phyloP scores from a whole-genome alignment of 768 basidiomycete genomes.

The Leccinellum rugosiceps region DNA sequence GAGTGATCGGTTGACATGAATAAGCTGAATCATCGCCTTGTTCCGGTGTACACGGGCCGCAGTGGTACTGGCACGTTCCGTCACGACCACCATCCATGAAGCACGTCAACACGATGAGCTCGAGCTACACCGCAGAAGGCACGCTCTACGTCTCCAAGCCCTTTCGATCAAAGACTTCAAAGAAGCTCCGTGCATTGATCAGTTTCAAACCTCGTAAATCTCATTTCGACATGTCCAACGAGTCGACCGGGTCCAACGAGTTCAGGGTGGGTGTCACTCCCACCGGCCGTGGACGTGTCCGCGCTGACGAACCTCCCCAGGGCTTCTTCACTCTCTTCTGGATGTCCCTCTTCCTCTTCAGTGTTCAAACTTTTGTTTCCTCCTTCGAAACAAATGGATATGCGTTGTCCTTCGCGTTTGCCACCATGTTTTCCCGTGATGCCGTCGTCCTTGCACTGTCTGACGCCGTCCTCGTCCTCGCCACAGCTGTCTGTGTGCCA shows the following conservation, averaged over 20 bases:
- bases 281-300: conserved; percentile 1
- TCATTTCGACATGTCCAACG: conserved; percentile 79
- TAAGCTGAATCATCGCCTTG: background rate
- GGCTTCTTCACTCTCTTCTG: conserved; percentile 97
- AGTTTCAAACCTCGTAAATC: conserved; percentile 87
- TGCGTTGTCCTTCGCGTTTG: conserved; percentile 76
- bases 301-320: conserved; percentile 33
- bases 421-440: conserved; percentile 83
- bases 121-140: conserved; percentile 50
- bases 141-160: conserved; percentile 75
- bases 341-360: conserved; percentile 82
- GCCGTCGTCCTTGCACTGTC: conserved; percentile 77
- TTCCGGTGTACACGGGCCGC: conserved; percentile 3
- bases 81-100: conserved; percentile 19
- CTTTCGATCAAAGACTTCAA: conserved; percentile 68
- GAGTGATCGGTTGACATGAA: background rate
- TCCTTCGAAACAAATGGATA: conserved; percentile 77
- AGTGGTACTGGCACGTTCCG: background rate
- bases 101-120: background rate
- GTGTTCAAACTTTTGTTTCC: conserved; percentile 71
- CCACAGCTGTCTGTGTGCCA: conserved; percentile 76
- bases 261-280: conserved; percentile 55
- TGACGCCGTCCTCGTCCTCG: conserved; percentile 76
- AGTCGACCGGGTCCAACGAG: conserved; percentile 70
- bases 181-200: conserved; percentile 77